Conservation (phyloP, 495 filamentous ascomycete genomes). For the Clavariopsis aquatica region DNA sequence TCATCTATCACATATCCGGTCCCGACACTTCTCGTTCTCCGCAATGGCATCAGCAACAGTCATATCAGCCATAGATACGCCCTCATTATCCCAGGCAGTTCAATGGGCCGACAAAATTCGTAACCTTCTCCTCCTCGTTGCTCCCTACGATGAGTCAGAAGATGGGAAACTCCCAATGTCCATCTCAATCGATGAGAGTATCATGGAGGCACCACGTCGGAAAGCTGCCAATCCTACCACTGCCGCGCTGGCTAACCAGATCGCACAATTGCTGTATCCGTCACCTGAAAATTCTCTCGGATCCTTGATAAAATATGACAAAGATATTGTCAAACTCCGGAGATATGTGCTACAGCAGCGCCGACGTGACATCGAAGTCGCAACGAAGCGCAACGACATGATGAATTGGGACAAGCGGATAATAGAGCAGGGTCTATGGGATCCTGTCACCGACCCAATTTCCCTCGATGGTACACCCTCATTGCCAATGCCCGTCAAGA, state of each 20-base stretch:
- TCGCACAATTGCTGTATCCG: conserved; percentile 35
- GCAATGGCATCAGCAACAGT: conserved; percentile 19
- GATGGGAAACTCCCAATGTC: conserved; percentile 1
- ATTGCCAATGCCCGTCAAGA: conserved; percentile 41
- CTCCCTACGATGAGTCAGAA: conserved; percentile 15
- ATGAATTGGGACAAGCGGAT: conserved; percentile 33
- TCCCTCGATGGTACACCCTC: conserved; percentile 32
- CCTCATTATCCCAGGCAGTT: conserved; percentile 4
- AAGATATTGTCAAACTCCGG: conserved; percentile 36
- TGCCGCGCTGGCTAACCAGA: conserved; percentile 30
- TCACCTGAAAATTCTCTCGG: conserved; percentile 29
- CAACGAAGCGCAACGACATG: conserved; percentile 26
- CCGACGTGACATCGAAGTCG: conserved; percentile 25
- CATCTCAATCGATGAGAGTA: conserved; percentile 28
- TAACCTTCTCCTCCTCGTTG: conserved; percentile 19
- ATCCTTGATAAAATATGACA: conserved; percentile 42
- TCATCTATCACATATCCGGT: not conserved
- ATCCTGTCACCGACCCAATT: conserved; percentile 30
- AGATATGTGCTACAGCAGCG: conserved; percentile 26
- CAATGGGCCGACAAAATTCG: conserved; percentile 28
- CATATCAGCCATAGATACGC: not conserved
- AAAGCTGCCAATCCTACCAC: conserved; percentile 28
- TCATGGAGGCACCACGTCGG: conserved; percentile 38
- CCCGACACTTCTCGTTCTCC: not conserved
- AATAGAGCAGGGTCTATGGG: conserved; percentile 38